These are phyloP conservation scores for Chrysanthemum seticuspe DNA, from an alignment of 129 eudicot species.

Conservation along the genomic window DNA sequence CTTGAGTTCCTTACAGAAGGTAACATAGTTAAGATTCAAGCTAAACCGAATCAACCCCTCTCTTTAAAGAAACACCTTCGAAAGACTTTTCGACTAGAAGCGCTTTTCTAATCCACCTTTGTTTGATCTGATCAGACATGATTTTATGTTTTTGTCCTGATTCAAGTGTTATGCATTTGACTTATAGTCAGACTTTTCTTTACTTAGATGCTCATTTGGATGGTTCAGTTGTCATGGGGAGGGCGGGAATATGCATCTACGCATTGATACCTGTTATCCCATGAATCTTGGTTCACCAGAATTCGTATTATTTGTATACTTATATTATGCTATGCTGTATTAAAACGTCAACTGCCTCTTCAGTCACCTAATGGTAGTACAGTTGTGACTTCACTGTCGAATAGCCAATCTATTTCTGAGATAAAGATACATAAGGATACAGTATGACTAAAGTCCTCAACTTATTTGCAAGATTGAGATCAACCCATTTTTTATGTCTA, in stretches of 20 bases:
- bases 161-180: background rate
- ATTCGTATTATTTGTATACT: no score
- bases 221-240: background rate
- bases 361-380: no score
- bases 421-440: background rate
- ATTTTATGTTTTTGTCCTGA: background rate
- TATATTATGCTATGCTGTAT: no score
- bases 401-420: background rate
- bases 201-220: background rate
- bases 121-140: background rate
- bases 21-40: background rate
- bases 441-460: background rate
- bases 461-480: background rate
- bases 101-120: no score
- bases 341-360: no score
- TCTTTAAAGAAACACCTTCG: background rate
- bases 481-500: background rate
- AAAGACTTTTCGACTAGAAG: constrained; percentile 3
- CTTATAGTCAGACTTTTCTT: background rate
- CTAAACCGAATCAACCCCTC: background rate
- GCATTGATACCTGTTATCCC: no score
- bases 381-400: no score
- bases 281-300: no score
- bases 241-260: no score
- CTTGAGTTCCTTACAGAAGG: background rate